phyloP scores from a whole-genome alignment of 345 rosid species.

The Lepidium africanum region DNA sequence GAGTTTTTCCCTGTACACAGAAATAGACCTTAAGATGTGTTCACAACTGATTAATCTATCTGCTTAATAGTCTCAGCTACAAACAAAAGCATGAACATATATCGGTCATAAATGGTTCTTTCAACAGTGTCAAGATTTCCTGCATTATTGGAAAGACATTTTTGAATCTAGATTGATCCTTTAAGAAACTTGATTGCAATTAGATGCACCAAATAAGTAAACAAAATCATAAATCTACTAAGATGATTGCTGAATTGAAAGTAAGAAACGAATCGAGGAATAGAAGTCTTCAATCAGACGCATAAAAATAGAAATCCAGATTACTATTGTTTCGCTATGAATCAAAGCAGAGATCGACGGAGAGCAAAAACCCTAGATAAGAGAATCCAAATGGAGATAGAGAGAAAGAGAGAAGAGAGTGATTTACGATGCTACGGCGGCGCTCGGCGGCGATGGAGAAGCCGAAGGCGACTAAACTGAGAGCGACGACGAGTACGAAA shows the following conservation, averaged over 20 bases:
- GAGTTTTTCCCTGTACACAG: constrained; percentile 47
- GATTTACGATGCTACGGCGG: constrained; percentile 65
- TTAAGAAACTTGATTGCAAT: neutral
- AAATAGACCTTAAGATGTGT: neutral
- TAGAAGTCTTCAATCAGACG: neutral
- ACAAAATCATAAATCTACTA: neutral
- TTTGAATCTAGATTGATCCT: neutral
- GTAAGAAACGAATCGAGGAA: neutral
- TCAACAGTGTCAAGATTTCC: neutral
- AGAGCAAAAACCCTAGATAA: neutral
- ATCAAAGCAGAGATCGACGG: neutral
- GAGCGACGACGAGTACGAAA: constrained; percentile 59
- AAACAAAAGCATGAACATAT: neutral
- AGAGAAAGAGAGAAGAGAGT: neutral
- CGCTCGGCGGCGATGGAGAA: constrained; percentile 97
- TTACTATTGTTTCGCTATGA: neutral
- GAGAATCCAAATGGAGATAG: neutral
- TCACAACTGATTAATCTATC: neutral
- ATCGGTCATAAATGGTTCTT: neutral
- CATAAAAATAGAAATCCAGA: neutral
- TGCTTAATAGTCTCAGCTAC: neutral
- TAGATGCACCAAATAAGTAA: neutral
- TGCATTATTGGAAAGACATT: neutral
- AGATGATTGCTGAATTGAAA: neutral
- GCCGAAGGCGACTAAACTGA: constrained; percentile 87